Evolutionary conservation across 176 grass and related monocot species (phyloP).

Genomic region (Lolium perenne): DNA sequence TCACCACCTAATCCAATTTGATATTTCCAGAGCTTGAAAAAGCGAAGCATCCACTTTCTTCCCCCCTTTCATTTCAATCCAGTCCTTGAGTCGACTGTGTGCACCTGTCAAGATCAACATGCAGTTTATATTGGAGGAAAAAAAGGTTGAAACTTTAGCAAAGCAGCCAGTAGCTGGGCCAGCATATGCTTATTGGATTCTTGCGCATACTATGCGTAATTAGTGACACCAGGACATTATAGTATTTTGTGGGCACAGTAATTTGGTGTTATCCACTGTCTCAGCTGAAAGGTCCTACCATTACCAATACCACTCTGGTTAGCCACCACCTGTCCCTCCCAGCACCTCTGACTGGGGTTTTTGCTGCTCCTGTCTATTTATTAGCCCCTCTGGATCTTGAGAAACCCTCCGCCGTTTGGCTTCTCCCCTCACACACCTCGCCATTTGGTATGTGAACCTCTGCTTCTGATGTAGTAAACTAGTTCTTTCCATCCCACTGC

Average conservation of each 20-base stretch:
- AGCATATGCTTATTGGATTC: constrained; percentile 46
- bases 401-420: constrained; percentile 33
- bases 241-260: neutral
- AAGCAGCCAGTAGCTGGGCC: neutral
- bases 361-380: constrained; percentile 43
- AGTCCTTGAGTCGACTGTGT: constrained; percentile 24
- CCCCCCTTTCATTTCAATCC: neutral
- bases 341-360: constrained; percentile 18
- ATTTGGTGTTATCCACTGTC: constrained; percentile 32
- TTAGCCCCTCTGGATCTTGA: constrained; percentile 38
- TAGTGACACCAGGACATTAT: constrained; percentile 27
- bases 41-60: neutral
- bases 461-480: neutral
- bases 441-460: constrained; percentile 44
- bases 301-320: neutral
- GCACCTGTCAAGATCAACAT: neutral
- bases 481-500: neutral
- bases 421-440: neutral
- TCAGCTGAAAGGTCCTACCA: constrained; percentile 29
- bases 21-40: constrained; percentile 16
- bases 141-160: neutral
- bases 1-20: constrained; percentile 29
- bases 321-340: neutral
- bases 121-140: neutral
- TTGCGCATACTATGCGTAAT: constrained; percentile 13